Percentiles rank a stretch among this genome's conserved stretches.
Evolutionary conservation across 2,329 filamentous ascomycete genomes (phyloP).

Genomic region (Pseudogymnoascus sp.): DNA sequence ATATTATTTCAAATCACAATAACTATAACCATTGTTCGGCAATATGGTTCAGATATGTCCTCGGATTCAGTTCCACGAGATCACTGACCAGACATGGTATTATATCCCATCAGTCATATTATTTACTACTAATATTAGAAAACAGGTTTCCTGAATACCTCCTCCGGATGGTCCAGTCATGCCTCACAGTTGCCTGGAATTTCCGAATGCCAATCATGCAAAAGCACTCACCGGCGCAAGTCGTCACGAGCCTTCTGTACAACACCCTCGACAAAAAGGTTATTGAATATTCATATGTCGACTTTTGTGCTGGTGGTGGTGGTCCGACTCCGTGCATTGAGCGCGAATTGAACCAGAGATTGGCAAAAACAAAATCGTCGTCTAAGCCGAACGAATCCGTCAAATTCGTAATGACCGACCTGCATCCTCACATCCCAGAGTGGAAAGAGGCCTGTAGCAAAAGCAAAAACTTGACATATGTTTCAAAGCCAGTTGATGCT

Average conservation of each 20-base stretch:
- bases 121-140: constrained; percentile 13
- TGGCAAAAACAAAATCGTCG: constrained; percentile 21
- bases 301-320: constrained; percentile 70
- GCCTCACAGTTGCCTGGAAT: constrained; percentile 57
- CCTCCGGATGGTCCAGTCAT: constrained; percentile 57
- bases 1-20: neutral
- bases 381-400: constrained; percentile 29
- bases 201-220: constrained; percentile 52
- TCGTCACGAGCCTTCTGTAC: constrained; percentile 52
- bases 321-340: constrained; percentile 63
- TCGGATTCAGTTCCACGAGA: constrained; percentile 59
- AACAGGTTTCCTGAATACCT: constrained; percentile 59
- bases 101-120: constrained; percentile 12
- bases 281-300: constrained; percentile 56
- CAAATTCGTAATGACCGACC: constrained; percentile 58
- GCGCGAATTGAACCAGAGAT: constrained; percentile 45
- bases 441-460: constrained; percentile 48
- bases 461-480: constrained; percentile 51
- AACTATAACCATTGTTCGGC: neutral
- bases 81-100: constrained; percentile 60
- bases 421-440: constrained; percentile 55
- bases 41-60: constrained; percentile 45
- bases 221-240: constrained; percentile 47
- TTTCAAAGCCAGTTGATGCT: constrained; percentile 58
- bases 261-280: constrained; percentile 41